These are phyloP conservation scores for Aspergillus terreus DNA, from an alignment of 2,329 filamentous ascomycete species.

Conservation along the genomic window DNA sequence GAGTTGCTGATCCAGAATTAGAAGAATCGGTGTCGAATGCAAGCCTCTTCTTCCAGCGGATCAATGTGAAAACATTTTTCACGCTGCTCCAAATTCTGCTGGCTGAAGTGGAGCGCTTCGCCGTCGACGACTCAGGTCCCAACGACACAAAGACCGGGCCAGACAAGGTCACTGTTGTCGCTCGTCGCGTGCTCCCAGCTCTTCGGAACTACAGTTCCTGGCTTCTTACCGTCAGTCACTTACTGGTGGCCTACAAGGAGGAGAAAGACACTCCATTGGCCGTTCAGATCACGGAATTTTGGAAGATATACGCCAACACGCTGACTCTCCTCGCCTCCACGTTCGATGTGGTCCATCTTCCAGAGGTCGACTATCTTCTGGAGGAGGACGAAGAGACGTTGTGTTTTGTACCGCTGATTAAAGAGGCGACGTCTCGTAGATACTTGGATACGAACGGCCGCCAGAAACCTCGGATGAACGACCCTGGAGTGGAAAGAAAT, in stretches of 20 bases:
- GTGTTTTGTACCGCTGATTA: conserved; percentile 60
- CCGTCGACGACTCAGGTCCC: conserved; percentile 44
- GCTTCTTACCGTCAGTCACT: conserved; percentile 55
- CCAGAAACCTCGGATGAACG: conserved; percentile 52
- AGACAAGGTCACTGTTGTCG: conserved; percentile 55
- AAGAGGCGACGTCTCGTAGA: conserved; percentile 47
- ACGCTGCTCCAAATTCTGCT: conserved; percentile 67
- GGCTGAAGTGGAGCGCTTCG: conserved; percentile 63
- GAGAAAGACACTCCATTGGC: conserved; percentile 52
- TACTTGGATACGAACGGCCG: conserved; percentile 47
- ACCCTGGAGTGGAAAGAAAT: conserved; percentile 49
- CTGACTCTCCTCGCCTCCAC: conserved; percentile 57
- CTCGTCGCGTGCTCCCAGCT: conserved; percentile 60
- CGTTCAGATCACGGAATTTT: conserved; percentile 58
- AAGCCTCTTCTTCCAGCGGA: conserved; percentile 62
- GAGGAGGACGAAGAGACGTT: conserved; percentile 66
- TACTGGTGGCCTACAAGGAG: conserved; percentile 50
- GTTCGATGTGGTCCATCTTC: conserved; percentile 57
- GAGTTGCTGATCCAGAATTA: conserved; percentile 21
- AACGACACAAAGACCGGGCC: conserved; percentile 34
- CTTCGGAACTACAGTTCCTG: conserved; percentile 67
- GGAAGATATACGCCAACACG: conserved; percentile 62
- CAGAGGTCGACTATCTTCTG: conserved; percentile 59
- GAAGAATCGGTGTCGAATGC: conserved; percentile 48
- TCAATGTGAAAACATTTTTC: conserved; percentile 76